Evolutionary conservation across 306 rosid genomes (phyloP).

Genomic region (Amphicarpaea edgeworthii): DNA sequence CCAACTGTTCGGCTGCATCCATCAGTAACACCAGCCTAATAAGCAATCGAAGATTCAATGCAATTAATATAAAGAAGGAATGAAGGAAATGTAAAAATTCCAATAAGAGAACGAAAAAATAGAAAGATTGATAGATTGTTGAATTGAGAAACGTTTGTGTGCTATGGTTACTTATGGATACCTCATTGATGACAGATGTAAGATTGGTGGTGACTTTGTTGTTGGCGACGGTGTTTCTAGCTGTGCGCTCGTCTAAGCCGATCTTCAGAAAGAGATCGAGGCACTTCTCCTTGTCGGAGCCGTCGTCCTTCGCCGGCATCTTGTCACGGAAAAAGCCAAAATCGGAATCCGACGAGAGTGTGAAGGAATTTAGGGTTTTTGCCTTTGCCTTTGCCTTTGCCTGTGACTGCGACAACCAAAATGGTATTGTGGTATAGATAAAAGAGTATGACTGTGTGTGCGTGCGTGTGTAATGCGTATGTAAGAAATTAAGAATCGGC

Average conservation of each 20-base stretch:
- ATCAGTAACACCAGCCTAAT: constrained; percentile 75
- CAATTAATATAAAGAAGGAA: not conserved
- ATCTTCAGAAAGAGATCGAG: constrained; percentile 73
- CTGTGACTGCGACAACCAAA: not conserved
- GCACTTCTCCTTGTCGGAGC: constrained; percentile 73
- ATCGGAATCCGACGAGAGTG: constrained; percentile 13
- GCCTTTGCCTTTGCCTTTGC: too few species aligned
- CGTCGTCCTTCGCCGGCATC: constrained; percentile 69
- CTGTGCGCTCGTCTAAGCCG: constrained; percentile 90
- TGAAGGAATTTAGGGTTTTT: constrained; percentile 43
- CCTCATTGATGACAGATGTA: constrained; percentile 84
- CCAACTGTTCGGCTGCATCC: constrained; percentile 82
- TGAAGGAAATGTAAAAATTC: not conserved
- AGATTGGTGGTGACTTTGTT: constrained; percentile 87
- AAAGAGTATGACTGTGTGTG: not conserved
- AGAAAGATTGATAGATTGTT: not conserved
- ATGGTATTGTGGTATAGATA: not conserved
- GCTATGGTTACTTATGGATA: constrained; percentile 11
- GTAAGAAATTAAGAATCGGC: constrained; percentile 1
- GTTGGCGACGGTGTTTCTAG: constrained; percentile 88
- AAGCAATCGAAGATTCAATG: constrained; percentile 16
- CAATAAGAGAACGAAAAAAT: not conserved
- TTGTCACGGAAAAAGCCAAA: not conserved
- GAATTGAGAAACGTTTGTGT: not conserved
- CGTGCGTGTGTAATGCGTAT: not conserved